A percentile compares a stretch with the other conserved stretches of the same genome.
Conservation (phyloP, 108 stramenopile species). For the Aurantiochytrium sp. region DNA sequence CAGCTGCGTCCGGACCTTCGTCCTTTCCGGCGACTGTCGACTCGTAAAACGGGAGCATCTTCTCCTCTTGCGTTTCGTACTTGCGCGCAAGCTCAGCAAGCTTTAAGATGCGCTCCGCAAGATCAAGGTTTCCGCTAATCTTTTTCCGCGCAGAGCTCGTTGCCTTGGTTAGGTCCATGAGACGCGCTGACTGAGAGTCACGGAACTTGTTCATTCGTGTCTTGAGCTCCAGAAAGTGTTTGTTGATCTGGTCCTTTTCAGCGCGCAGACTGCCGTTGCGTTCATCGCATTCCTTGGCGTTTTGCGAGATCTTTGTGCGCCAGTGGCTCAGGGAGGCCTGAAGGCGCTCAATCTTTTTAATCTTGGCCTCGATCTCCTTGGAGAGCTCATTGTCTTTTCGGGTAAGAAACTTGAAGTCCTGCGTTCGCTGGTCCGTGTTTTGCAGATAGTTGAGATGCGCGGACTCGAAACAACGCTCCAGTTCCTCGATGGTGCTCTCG, state of each 20-base stretch:
- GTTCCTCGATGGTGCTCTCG: constrained; percentile 53
- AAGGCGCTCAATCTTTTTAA: constrained; percentile 44
- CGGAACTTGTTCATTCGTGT: constrained; percentile 46
- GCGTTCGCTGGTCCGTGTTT: constrained; percentile 52
- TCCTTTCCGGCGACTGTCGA: background rate
- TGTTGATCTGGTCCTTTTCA: constrained; percentile 46
- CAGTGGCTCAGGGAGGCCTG: constrained; percentile 43
- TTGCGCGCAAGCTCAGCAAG: constrained; percentile 50
- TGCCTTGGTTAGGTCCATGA: constrained; percentile 41
- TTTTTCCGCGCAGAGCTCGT: constrained; percentile 33
- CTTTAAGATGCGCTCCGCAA: constrained; percentile 48
- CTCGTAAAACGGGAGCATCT: constrained; percentile 38
- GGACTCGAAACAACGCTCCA: constrained; percentile 52
- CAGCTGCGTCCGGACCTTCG: background rate
- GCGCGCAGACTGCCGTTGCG: constrained; percentile 41
- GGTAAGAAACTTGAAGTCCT: constrained; percentile 56
- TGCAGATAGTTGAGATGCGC: constrained; percentile 47
- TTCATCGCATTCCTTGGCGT: constrained; percentile 41
- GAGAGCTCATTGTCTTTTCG: constrained; percentile 43
- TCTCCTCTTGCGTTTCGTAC: constrained; percentile 55
- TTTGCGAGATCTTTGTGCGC: constrained; percentile 54
- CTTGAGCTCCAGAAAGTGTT: constrained; percentile 57
- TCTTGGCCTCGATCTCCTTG: constrained; percentile 45
- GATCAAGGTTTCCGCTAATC: constrained; percentile 5
- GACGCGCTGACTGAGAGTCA: constrained; percentile 24